Base-by-base conservation (phyloP, 2,329 filamentous ascomycete genomes). In the Neonectria neomacrospora region DNA sequence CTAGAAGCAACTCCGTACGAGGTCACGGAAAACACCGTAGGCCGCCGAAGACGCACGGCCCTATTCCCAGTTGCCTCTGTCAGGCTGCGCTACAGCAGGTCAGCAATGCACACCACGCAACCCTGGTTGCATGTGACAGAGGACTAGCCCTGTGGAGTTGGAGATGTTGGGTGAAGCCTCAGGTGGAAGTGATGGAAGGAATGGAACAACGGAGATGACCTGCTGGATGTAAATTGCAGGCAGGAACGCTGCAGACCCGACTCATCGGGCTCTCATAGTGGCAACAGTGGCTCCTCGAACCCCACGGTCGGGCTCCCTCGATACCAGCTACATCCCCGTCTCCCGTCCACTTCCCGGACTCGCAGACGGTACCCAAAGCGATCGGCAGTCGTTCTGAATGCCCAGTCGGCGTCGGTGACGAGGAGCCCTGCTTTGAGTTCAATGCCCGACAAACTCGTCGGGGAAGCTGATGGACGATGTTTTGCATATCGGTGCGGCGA, bases 381-480 rank as follows among this genome's bases (percentile, higher is more conserved):
- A 53, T 64, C 57, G 20, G 39, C 53, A 45, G 22, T 45, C 41
- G 20, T 32, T 58, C 50, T 54, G 54, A 57, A 34, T 58, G 59
- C 65, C 68, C 44, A 56, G 69, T 58, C 56, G 52, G 58, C 32
- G 32, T 7, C 32, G 32, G 23, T 50, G 55, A 61, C 51, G 61
- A 42, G 66, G 63, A 26, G 39, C 61, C 58, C 57, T 67, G 56
- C 54, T 63, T 42, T 42, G 58, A 41, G 51, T 64, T 69, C 62
- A 66, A 65, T 71, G 68, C 68, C 68, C 55, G 67, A 70, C 62
- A 66, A 45, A 53, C 51, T 58, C 55, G 51, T 59, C 42, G 67
- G 54, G 39, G 57, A 69, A 65, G 67, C 34, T 30, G 28, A 37
- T 22, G 22, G 20, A 11, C 37, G 37, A 41, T 26, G 45, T 23